Conservation (phyloP, 2,329 filamentous ascomycete species). For the Pseudogymnoascus sp. region DNA sequence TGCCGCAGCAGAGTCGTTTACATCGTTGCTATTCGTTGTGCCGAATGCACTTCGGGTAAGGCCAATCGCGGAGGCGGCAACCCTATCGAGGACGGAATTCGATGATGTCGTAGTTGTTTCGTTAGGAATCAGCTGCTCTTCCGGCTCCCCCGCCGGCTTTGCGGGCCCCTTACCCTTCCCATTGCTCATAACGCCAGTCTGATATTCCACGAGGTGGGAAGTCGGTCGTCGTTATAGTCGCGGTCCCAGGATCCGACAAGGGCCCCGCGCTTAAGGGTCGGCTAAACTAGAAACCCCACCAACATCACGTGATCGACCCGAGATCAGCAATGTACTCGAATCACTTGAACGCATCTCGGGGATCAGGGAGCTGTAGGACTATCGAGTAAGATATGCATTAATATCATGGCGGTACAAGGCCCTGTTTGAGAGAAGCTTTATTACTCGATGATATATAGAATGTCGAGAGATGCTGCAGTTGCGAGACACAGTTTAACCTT, state of each 20-base stretch:
- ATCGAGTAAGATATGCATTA: neutral
- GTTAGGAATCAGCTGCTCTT: conserved; percentile 10
- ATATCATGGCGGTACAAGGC: neutral
- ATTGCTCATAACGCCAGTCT: conserved; percentile 13
- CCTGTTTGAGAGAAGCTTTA: neutral
- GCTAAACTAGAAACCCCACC: conserved; percentile 1
- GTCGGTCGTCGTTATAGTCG: conserved; percentile 4
- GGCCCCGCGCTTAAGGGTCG: conserved; percentile 6
- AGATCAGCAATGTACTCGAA: neutral
- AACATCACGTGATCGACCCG: neutral
- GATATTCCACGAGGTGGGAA: neutral
- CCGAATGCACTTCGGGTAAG: conserved; percentile 29
- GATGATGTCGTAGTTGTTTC: conserved; percentile 12
- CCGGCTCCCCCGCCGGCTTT: conserved; percentile 9
- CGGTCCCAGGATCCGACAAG: conserved; percentile 3
- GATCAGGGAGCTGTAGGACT: neutral
- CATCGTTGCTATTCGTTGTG: conserved; percentile 16
- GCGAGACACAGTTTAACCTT: neutral
- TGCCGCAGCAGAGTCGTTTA: conserved; percentile 17
- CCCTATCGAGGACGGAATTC: conserved; percentile 19
- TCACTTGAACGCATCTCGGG: neutral
- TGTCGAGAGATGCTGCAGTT: neutral
- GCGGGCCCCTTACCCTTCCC: conserved; percentile 22
- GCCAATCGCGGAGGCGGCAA: conserved; percentile 29
- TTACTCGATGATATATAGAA: neutral